phyloP scores from a whole-genome alignment of 257 asterid genomes.

The Solanum pimpinellifolium region DNA sequence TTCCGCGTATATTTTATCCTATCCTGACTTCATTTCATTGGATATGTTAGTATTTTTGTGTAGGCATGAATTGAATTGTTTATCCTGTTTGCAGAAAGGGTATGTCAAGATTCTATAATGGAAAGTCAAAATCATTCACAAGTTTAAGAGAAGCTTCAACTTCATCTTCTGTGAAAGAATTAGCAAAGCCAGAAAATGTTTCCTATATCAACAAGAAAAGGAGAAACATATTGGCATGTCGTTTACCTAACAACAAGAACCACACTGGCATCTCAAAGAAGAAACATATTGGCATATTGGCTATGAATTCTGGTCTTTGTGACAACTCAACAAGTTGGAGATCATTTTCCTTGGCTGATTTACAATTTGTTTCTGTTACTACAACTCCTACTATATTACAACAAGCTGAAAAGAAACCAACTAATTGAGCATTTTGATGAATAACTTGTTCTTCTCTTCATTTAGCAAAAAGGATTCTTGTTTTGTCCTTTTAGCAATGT shows the following conservation, averaged over 20 bases:
- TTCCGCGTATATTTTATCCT: neutral
- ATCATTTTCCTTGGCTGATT: conserved; percentile 59
- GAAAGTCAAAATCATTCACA: conserved; percentile 78
- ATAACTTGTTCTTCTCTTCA: neutral
- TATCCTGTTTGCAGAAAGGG: conserved; percentile 37
- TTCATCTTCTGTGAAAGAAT: conserved; percentile 28
- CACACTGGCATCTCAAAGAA: conserved; percentile 16
- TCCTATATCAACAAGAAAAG: conserved; percentile 35
- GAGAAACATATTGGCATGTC: conserved; percentile 42
- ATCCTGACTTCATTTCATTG: neutral
- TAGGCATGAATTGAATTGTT: neutral
- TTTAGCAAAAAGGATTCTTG: neutral
- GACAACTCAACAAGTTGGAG: conserved; percentile 22
- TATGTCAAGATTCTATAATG: conserved; percentile 68
- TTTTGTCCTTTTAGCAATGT: neutral
- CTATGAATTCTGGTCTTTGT: neutral
- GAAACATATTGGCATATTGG: neutral
- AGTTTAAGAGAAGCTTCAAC: conserved; percentile 48
- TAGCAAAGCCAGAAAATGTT: conserved; percentile 54
- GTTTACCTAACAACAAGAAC: conserved; percentile 23
- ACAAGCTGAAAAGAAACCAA: conserved; percentile 1
- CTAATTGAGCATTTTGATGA: neutral
- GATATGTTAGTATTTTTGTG: no score
- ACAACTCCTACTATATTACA: neutral
- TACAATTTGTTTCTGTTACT: conserved; percentile 19